Base-by-base conservation (phyloP, 345 rosid species). In the Syzygium oleosum region DNA sequence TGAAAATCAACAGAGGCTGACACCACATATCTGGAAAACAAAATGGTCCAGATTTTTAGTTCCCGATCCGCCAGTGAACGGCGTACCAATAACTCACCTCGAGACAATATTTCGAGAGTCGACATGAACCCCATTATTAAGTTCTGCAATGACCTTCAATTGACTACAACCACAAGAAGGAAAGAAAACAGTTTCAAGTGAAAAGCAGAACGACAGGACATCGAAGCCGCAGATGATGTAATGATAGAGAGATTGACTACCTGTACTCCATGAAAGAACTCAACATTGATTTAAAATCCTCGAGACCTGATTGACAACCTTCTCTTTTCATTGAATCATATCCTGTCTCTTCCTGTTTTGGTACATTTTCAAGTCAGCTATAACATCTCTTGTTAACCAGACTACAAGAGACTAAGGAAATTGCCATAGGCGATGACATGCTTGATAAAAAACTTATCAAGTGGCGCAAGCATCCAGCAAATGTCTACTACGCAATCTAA, bases 351-450 rank as follows among this genome's bases (percentile, higher is more conserved):
- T 85, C 91, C 68, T 89, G 91, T 59, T 88, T 86, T 61, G 87
- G 27, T 54, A 38, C 77, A 41, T 85, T 86, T 87, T 84, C 85
- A 49, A 54, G 88, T 73, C 89, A 91, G 79, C 59, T 89, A 90
- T 49, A 89, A 92, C 79, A 92, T 91, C 89, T 93, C 94, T 87
- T 93, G 94, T 85, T 93, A 91, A 90, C 93, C 93, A 88, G 91
- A 93, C 59, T 92, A 94, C 90, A 93, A 93, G 53, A 94, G 93
- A 85, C 92, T 95, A 87, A 85, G 90, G 85, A 94, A 93, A 94
- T 94, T 73, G 19, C 83, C 83, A 49, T 19, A 38, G 93, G 93
- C 52, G 73, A 59, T 29, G 85, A 90, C 34, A 61, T n/a, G 73
- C 73, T 61, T 84, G 55, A 87, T 46, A 59, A 59, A 87, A 51